Conservation (phyloP, 164 flowering plant species). For the Kingdonia uniflora region DNA sequence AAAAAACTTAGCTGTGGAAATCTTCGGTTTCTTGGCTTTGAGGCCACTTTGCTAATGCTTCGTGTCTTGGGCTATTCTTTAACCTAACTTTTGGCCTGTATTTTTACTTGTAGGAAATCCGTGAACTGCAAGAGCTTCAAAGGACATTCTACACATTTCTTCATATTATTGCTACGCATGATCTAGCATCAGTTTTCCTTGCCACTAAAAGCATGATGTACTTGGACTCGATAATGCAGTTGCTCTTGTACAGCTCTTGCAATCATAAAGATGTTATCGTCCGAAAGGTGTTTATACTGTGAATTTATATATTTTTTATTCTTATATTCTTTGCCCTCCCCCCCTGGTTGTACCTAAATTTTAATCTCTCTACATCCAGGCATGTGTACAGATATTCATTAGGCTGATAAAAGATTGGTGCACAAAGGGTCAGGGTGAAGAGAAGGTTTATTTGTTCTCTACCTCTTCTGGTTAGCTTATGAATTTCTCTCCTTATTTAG, state of each 20-base stretch:
- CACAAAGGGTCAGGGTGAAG: conserved; percentile 45
- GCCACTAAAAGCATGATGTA: conserved; percentile 55
- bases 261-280: conserved; percentile 71
- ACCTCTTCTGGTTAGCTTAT: background rate
- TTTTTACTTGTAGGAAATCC: conserved; percentile 58
- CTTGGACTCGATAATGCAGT: conserved; percentile 70
- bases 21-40: no score
- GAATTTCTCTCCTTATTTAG: background rate
- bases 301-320: background rate
- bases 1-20: no score
- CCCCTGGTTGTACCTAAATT: conserved; percentile 3
- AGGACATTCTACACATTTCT: conserved; percentile 70
- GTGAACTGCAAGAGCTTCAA: conserved; percentile 92
- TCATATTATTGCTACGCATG: conserved; percentile 74
- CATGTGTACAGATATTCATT: conserved; percentile 86
- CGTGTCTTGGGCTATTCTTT: no score
- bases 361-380: conserved; percentile 30
- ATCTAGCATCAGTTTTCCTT: conserved; percentile 74
- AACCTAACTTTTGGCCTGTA: background rate
- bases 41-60: no score
- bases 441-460: conserved; percentile 41
- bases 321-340: background rate
- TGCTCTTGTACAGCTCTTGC: conserved; percentile 59
- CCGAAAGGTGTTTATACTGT: conserved; percentile 52
- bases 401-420: conserved; percentile 95